Evolutionary conservation across 176 grass and related monocot species (phyloP).

Genomic region (Oryza meyeriana): DNA sequence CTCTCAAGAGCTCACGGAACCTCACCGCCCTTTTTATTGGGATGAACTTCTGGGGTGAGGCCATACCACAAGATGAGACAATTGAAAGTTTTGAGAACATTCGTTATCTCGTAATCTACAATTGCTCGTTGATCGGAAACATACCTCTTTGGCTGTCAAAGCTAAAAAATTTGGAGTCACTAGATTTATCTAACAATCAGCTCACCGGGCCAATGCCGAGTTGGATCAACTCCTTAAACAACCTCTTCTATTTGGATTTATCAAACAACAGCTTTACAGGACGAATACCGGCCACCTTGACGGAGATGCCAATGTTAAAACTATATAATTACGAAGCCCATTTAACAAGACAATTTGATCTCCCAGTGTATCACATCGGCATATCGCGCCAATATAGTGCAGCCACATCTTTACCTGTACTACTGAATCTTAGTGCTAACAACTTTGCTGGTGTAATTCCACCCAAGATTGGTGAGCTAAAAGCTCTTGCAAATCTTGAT

Average conservation of each 20-base stretch:
- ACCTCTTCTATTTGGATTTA: constrained; percentile 19
- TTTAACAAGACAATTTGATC: no score
- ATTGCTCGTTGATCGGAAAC: not conserved
- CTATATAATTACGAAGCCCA: no score
- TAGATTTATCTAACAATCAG: not conserved
- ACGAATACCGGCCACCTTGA: not conserved
- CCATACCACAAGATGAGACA: not conserved
- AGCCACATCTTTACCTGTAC: no score
- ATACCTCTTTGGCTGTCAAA: constrained; percentile 41
- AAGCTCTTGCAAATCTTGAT: not conserved
- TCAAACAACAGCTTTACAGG: constrained; percentile 25
- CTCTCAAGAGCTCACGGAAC: not conserved
- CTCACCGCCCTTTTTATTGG: constrained; percentile 29
- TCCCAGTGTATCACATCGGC: no score
- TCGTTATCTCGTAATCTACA: not conserved
- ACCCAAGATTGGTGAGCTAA: not conserved
- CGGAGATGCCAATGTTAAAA: not conserved
- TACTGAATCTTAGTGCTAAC: no score
- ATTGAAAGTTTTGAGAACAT: constrained; percentile 34
- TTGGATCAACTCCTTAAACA: constrained; percentile 1
- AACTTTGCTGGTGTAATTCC: no score
- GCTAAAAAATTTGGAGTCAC: not conserved
- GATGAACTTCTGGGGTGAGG: not conserved
- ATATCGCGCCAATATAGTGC: no score
- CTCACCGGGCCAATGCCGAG: constrained; percentile 21